These are phyloP conservation scores for Fomitopsis pulvina DNA, from an alignment of 768 basidiomycete genomes.

Conservation along the genomic window DNA sequence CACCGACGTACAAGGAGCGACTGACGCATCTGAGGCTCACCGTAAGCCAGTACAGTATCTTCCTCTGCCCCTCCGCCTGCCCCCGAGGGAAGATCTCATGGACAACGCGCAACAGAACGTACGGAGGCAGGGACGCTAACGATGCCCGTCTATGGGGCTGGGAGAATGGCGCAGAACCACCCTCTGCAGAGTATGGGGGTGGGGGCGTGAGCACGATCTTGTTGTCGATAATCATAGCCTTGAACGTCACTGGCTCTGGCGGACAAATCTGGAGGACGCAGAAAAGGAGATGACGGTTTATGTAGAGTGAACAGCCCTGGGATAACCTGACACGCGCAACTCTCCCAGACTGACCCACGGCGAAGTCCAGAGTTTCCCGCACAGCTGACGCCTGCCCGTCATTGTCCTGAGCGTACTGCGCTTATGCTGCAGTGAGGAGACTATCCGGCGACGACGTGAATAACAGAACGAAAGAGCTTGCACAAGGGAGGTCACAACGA, in stretches of 20 bases:
- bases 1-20: constrained; percentile 62
- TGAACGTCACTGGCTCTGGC: neutral
- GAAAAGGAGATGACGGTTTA: neutral
- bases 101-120: constrained; percentile 65
- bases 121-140: constrained; percentile 42
- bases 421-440: no score
- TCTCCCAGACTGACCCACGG: neutral
- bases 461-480: no score
- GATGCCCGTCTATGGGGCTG: constrained; percentile 7
- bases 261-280: neutral
- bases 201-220: constrained; percentile 33
- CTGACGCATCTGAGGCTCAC: constrained; percentile 59
- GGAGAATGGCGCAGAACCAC: constrained; percentile 29
- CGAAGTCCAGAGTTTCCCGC: neutral
- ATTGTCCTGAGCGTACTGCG: neutral
- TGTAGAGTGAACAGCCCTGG: neutral
- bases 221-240: constrained; percentile 40
- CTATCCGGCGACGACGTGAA: no score
- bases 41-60: constrained; percentile 67
- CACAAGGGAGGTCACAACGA: no score
- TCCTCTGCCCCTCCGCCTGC: constrained; percentile 48
- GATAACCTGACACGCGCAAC: neutral
- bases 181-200: constrained; percentile 27
- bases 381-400: neutral
- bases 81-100: constrained; percentile 54